phyloP scores from a whole-genome alignment of 495 filamentous ascomycete species.

The Astrothelium macrocarpum region DNA sequence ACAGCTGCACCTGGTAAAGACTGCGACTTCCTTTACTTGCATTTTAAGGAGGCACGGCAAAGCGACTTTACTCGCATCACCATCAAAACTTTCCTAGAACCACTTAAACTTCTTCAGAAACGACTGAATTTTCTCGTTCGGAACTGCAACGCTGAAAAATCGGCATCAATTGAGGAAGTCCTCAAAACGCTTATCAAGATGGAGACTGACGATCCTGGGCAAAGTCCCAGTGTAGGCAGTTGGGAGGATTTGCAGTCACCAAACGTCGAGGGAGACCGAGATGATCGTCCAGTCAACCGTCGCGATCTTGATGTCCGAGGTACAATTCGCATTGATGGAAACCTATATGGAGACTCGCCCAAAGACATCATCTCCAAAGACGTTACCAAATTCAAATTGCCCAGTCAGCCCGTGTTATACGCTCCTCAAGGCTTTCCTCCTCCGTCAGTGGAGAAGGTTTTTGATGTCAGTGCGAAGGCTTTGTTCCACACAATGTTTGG shows the following conservation, averaged over 20 bases:
- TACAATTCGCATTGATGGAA: conserved; percentile 54
- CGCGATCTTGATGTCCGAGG: conserved; percentile 47
- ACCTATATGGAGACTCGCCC: conserved; percentile 31
- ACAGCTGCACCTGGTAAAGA: conserved; percentile 82
- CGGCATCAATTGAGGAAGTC: conserved; percentile 51
- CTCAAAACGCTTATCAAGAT: conserved; percentile 57
- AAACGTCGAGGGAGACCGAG: conserved; percentile 42
- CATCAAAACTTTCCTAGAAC: conserved; percentile 87
- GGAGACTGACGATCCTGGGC: conserved; percentile 51
- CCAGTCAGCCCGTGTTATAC: conserved; percentile 70
- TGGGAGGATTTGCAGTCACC: conserved; percentile 61
- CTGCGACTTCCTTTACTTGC: conserved; percentile 87
- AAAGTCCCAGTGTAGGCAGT: conserved; percentile 71
- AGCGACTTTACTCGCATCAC: conserved; percentile 62
- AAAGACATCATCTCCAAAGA: conserved; percentile 33
- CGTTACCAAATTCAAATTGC: conserved; percentile 71
- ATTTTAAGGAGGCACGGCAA: conserved; percentile 58
- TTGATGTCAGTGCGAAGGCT: conserved; percentile 82
- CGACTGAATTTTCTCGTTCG: conserved; percentile 76
- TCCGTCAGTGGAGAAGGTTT: conserved; percentile 60
- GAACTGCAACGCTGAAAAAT: conserved; percentile 57
- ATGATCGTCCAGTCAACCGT: conserved; percentile 20
- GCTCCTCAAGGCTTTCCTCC: conserved; percentile 70
- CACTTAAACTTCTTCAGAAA: conserved; percentile 68
- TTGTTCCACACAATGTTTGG: conserved; percentile 94